These are phyloP conservation scores for Pouteria glomerata DNA, from an alignment of 148 eudicot genomes.

Conservation along the genomic window DNA sequence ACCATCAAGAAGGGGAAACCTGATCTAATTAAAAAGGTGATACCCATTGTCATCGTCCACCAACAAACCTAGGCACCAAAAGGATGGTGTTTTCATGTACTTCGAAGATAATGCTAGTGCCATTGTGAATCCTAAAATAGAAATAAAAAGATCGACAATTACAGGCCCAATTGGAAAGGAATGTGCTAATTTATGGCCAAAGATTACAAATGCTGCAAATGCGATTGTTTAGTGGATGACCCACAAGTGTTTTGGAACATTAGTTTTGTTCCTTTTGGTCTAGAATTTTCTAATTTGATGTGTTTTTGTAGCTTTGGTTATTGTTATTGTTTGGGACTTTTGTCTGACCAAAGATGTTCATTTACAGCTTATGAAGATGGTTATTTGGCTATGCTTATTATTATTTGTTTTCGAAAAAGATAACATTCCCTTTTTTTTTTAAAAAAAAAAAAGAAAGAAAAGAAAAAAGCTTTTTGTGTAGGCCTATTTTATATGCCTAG, in stretches of 20 bases:
- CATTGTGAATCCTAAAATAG: conserved; percentile 41
- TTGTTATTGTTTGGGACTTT: too few relatives aligned
- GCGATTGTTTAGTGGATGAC: conserved; percentile 35
- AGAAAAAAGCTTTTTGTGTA: too few relatives aligned
- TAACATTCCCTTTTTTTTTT: too few relatives aligned
- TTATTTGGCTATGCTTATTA: too few relatives aligned
- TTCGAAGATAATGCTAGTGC: conserved; percentile 58
- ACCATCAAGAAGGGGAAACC: conserved; percentile 84
- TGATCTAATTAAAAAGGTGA: conserved; percentile 76
- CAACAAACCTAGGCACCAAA: conserved; percentile 81
- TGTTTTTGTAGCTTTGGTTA: too few relatives aligned
- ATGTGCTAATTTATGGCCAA: conserved; percentile 63
- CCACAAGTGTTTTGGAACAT: background rate
- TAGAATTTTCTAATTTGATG: too few relatives aligned
- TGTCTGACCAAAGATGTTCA: too few relatives aligned
- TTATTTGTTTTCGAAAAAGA: too few relatives aligned
- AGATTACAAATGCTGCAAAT: conserved; percentile 57
- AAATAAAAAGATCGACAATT: conserved; percentile 58
- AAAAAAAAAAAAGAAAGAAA: too few relatives aligned
- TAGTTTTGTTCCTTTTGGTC: background rate
- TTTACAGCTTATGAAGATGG: too few relatives aligned
- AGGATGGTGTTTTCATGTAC: conserved; percentile 83
- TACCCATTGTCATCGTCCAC: conserved; percentile 73
- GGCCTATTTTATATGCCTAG: too few relatives aligned
- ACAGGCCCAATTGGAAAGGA: conserved; percentile 66